Evolutionary conservation across 1,139 yeast genomes (phyloP), one percentile per base, ranked within the genome.

Genomic region (Candida glucosophila): DNA sequence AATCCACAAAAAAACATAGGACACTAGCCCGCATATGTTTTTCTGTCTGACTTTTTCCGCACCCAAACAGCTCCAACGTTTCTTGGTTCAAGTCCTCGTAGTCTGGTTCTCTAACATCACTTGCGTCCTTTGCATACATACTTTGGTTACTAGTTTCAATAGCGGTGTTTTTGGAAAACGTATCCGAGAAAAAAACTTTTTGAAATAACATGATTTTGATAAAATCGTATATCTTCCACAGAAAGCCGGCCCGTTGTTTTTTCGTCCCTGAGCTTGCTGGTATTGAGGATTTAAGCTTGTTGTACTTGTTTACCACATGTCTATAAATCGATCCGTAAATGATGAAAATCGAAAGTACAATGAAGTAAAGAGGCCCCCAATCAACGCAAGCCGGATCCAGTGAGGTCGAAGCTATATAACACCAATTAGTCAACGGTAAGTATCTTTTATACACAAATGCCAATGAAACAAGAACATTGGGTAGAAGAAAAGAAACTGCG

Each of bases 21-120:
- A 80, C 18, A 78, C 57, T 2, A 95, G 96, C 47, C 85, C 75
- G 75, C 67, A 82, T 75, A 50, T 85, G 95, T 32, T 76, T 74
- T 43, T 78, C 76, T 30, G 83, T 81, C 37, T 72, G 66, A 17
- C 63, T 49, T 37, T 81, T 74, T 8, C 22, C 7, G 7, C 7
- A 19, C 22, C 11, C 11, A 7, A 8, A 8, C 10, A 9, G 11
- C 8, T 19, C 10, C 7, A 8, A 8, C 10, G 11, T 12, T 19
- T 19, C 22, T 10, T 19, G 8, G 11, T 19, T 19, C 22, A 19
- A 19, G 10, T 19, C 11, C 10, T 10, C 22, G 8, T 16, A n/a
- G 8, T 8, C 18, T 16, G 8, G 8, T 16, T 16, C 18, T 16
- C 8, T 16, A 19, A 7, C 22, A 9, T 8, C 7, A 15, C 11